phyloP scores from a whole-genome alignment of 164 flowering plant species.

The Euptelea pleiosperma region DNA sequence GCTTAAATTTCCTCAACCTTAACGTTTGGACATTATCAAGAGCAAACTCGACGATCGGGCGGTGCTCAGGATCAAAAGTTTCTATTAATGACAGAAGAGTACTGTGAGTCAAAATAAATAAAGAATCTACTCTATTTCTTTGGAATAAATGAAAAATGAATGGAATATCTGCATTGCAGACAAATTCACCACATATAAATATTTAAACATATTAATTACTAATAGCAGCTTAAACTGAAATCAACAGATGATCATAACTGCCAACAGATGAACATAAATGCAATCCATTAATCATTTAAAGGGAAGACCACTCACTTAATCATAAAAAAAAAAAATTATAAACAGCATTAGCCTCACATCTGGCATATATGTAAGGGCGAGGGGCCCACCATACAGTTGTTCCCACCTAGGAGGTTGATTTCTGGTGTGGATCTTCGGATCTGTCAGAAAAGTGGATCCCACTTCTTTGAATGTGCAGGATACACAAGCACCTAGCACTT shows the following conservation, averaged over 20 bases:
- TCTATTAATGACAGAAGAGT: constrained; percentile 36
- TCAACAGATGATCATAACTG: neutral
- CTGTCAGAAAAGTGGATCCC: too few relatives aligned
- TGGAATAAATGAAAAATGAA: neutral
- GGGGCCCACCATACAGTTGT: too few relatives aligned
- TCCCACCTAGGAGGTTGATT: too few relatives aligned
- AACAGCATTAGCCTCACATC: too few relatives aligned
- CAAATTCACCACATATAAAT: neutral
- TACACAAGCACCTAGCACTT: too few relatives aligned
- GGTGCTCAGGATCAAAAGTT: constrained; percentile 75
- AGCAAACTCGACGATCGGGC: constrained; percentile 92
- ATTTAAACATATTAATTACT: neutral
- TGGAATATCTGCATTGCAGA: neutral
- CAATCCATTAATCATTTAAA: too few relatives aligned
- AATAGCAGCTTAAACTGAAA: neutral
- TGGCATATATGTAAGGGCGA: too few relatives aligned
- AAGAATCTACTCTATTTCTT: neutral
- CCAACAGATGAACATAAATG: too few relatives aligned
- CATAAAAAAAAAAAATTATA: too few relatives aligned
- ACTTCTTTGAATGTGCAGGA: too few relatives aligned
- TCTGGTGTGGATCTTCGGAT: too few relatives aligned
- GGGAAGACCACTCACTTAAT: too few relatives aligned
- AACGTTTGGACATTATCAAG: constrained; percentile 65
- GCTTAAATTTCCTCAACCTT: constrained; percentile 47
- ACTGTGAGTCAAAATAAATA: constrained; percentile 6